Conservation (phyloP, 495 filamentous ascomycete genomes). For the Neurospora sp. region DNA sequence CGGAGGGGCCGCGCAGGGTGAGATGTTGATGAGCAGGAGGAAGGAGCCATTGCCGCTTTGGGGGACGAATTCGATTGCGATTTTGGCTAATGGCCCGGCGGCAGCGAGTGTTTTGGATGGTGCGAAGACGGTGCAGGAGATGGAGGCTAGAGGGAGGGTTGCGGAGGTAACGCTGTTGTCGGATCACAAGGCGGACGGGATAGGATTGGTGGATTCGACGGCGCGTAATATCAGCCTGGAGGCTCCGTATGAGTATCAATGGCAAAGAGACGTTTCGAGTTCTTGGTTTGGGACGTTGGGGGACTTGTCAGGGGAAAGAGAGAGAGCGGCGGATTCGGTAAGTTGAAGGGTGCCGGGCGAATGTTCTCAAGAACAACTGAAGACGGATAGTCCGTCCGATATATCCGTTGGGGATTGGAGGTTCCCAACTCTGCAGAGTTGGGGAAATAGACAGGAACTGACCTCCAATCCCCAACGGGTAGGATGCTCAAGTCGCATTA, state of each 20-base stretch:
- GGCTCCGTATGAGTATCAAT: not conserved
- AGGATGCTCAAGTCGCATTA: too few relatives aligned
- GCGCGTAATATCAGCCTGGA: too few relatives aligned
- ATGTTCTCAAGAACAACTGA: not conserved
- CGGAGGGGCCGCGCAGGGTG: not conserved
- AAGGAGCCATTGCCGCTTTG: not conserved
- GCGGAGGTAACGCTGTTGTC: not conserved
- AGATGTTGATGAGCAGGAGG: not conserved
- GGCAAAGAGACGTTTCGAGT: not conserved
- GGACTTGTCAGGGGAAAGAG: not conserved
- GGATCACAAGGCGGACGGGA: not conserved
- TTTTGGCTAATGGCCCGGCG: not conserved
- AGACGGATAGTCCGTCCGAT: not conserved
- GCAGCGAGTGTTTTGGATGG: not conserved
- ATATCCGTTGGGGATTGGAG: too few relatives aligned
- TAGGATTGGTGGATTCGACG: not conserved
- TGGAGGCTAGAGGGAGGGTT: not conserved
- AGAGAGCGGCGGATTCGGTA: not conserved
- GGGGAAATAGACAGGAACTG: too few relatives aligned
- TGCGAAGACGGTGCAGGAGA: not conserved
- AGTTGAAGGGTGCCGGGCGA: not conserved
- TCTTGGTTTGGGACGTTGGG: not conserved
- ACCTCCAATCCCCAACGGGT: too few relatives aligned
- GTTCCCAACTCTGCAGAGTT: too few relatives aligned
- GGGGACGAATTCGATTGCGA: not conserved